Conservation (phyloP, 2,329 filamentous ascomycete genomes). For the Passalora sequoiae region DNA sequence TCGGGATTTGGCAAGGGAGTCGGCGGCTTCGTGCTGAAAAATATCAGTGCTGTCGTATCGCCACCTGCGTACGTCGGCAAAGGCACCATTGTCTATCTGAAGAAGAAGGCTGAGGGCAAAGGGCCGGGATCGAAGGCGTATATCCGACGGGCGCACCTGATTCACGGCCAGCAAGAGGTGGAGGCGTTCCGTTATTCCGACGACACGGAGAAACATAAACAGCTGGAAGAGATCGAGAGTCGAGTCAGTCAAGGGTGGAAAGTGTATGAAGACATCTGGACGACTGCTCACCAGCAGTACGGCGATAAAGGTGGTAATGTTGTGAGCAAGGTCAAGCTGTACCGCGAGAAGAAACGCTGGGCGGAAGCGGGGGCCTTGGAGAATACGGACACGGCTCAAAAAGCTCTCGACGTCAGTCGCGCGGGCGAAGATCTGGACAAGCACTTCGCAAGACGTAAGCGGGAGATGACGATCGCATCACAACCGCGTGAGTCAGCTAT, state of each 20-base stretch:
- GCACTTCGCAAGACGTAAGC: slow-evolving; percentile 26
- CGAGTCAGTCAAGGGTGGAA: slow-evolving; percentile 30
- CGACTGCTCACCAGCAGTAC: slow-evolving; percentile 21
- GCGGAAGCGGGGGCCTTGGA: slow-evolving; percentile 32
- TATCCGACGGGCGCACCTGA: slow-evolving; percentile 30
- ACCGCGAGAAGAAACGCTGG: slow-evolving; percentile 28
- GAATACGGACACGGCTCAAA: slow-evolving; percentile 29
- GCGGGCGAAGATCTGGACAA: slow-evolving; percentile 28
- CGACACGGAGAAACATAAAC: slow-evolving; percentile 12
- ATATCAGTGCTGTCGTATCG: slow-evolving; percentile 60
- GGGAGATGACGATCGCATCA: slow-evolving; percentile 27
- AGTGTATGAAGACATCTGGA: slow-evolving; percentile 33
- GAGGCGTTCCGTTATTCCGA: slow-evolving; percentile 18
- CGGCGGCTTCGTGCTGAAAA: slow-evolving; percentile 74
- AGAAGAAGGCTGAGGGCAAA: slow-evolving; percentile 43
- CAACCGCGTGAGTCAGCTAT: slow-evolving; percentile 27
- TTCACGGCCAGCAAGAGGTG: slow-evolving; percentile 30
- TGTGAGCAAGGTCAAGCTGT: slow-evolving; percentile 21
- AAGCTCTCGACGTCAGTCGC: slow-evolving; percentile 25
- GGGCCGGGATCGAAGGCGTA: slow-evolving; percentile 27
- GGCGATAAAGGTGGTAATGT: slow-evolving; percentile 20
- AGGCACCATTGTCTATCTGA: slow-evolving; percentile 72
- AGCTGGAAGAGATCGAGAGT: slow-evolving; percentile 17
- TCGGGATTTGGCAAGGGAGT: slow-evolving; percentile 74
- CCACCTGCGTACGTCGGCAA: slow-evolving; percentile 78